Evolutionary conservation across 169 alveolate genomes (phyloP), one percentile per base, ranked within the genome.

Genomic region (Eimeria sp.): DNA sequence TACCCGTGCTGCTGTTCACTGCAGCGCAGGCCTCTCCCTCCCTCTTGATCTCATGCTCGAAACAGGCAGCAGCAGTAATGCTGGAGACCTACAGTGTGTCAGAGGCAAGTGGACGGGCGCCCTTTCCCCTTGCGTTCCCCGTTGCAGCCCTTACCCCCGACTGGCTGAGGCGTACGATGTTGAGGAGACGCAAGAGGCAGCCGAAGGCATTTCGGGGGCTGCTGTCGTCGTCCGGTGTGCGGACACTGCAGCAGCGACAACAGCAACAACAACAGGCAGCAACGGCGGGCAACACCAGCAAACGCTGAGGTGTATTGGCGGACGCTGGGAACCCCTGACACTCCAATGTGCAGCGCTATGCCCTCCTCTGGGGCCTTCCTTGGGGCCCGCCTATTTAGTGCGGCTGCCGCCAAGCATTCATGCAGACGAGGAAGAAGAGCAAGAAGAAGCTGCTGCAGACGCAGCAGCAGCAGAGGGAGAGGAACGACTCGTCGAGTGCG

Each of bases 301-400:
- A 54, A 87, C 93, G n/a, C 84, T 97, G 94, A 76, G 82, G 63
- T 97, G 98, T 73, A 49, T 75, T 4, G 95, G 84, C 16, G 98
- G 98, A 45, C 72, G 82, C 25, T 97, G 98, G 98, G 97, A 95
- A 57, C 93, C 97, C 20, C 70, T 97, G 49, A 87, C 43, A n/a
- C 95, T 97, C 57, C 93, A 89, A 9, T 97, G 98, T 76, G 97
- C 97, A 0, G 94, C 98, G 25, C 34, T 95, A 11, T 97, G 98
- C 27, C 96, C 97, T 11, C 98, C 98, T 6, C 92, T 92, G 49
- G 92, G 92, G 57, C 96, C 96, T 20, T 40, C 87, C 25, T 70
- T 75, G 58, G 82, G 95, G n/a, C 89, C 54, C 90, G 30, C 47
- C 70, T 57, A 73, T 20, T 18, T 43, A 51, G 92, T 78, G 51